Base-by-base conservation (phyloP, 768 basidiomycete species). In the Termitomyces heimii region DNA sequence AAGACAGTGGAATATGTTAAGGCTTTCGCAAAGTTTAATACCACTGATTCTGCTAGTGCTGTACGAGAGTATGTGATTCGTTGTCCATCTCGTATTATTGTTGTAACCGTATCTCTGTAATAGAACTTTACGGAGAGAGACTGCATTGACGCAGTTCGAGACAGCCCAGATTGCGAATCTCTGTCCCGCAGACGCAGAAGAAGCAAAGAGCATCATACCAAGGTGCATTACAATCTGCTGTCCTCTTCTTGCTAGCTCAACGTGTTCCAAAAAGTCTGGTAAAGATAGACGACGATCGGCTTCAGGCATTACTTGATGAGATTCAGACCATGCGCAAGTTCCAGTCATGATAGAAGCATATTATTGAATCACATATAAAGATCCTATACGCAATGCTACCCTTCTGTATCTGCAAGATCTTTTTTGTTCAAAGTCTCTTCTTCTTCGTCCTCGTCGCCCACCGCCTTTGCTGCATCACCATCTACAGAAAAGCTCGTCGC, bases 1-100 rank as follows among this genome's bases (percentile, higher is more conserved):
- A 95, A 95, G 70, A 94, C 94, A 0, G 75, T 91, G 42, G 92
- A 94, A 64, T 95, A 95, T 66, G 93, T 95, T 61, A 89, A 89
- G 70, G 90, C 86, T 8, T 95, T 96, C 68, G 82, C 92, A 13
- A 91, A 94, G 73, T 95, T 94, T 73, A 89, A 85, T 64, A 91
- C 87, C 44, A 88, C 86, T 22, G 92, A 89, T 66, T 87, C 86
- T 47, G 89, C 90, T 5, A 83, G 85, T 63, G 88, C 89, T 42
- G 92, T 94, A 55, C 89, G 93, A 82, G 87, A 88, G 92, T 93
- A 63, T 54, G 88, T 74, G n/a, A 22, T 52, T 1, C 9, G 35
- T 20, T 29, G 18, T 43, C 37, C 31, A 32, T 32, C 14, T 35
- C 12, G n/a, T 16, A 24, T 16, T 42, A 7, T 29, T n/a, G 43